A percentile compares a stretch with the other conserved stretches of the same genome.
Evolutionary conservation across 345 rosid species (phyloP).

Genomic region (Brassica nigra): DNA sequence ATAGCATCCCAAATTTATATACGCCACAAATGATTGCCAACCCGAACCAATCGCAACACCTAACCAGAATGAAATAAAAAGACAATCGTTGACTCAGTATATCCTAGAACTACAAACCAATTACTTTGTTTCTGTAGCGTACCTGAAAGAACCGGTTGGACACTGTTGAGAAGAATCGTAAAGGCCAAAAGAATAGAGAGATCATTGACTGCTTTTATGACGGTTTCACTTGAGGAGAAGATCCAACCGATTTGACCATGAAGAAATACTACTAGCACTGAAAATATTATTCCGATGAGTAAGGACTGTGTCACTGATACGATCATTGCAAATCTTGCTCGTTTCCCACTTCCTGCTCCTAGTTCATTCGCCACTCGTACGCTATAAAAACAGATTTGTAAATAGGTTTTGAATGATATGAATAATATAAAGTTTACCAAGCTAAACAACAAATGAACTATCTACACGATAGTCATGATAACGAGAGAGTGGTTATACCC

Average conservation of each 20-base stretch:
- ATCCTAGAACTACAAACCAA: neutral
- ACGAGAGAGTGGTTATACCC: conserved; percentile 43
- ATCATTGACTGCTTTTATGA: conserved; percentile 56
- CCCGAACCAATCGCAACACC: conserved; percentile 86
- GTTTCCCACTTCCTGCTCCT: conserved; percentile 24
- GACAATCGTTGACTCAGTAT: neutral
- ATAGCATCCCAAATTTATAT: conserved; percentile 66
- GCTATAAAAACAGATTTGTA: neutral
- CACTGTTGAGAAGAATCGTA: conserved; percentile 81
- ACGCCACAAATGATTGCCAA: conserved; percentile 71
- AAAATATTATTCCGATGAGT: conserved; percentile 58
- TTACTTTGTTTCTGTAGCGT: neutral
- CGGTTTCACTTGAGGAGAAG: conserved; percentile 63
- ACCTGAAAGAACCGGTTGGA: conserved; percentile 88
- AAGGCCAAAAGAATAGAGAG: conserved; percentile 73
- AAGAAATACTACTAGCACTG: conserved; percentile 50
- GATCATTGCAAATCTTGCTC: conserved; percentile 63
- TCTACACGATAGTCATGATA: neutral
- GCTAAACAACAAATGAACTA: neutral
- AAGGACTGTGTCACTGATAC: conserved; percentile 63
- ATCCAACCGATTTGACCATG: conserved; percentile 53
- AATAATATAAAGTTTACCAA: neutral
- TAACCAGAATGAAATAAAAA: conserved; percentile 19
- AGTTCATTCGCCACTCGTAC: conserved; percentile 50
- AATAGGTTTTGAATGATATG: neutral